Percentiles rank a stretch among this genome's conserved stretches.
These are phyloP conservation scores for Zychaea mexicana DNA, from an alignment of 371 early-diverging fungal genomes.

Conservation along the genomic window DNA sequence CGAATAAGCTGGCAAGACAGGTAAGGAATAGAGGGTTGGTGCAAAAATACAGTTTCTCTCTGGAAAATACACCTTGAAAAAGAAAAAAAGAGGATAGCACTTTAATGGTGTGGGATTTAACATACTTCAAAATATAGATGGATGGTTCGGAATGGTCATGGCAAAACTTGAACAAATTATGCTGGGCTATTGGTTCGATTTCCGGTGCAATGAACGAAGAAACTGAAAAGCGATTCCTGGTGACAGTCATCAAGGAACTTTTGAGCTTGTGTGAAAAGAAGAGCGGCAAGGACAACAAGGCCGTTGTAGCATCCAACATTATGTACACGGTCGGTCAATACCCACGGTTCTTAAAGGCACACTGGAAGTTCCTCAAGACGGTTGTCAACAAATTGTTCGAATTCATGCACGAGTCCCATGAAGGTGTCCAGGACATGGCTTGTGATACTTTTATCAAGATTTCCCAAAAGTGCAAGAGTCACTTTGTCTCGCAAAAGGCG, in stretches of 20 bases:
- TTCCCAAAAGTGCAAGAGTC: conserved; percentile 94
- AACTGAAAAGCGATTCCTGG: conserved; percentile 97
- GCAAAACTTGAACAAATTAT: conserved; percentile 96
- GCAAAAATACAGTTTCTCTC: neutral
- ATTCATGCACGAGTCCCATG: conserved; percentile 99
- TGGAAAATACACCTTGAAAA: neutral
- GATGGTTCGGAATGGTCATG: conserved; percentile 95
- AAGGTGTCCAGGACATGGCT: conserved; percentile 99
- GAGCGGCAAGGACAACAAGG: conserved; percentile 98
- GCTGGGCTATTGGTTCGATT: conserved; percentile 99
- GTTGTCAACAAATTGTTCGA: conserved; percentile 99
- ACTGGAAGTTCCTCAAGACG: conserved; percentile 99
- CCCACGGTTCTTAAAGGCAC: conserved; percentile 97
- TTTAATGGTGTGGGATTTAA: too few relatives aligned
- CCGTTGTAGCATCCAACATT: conserved; percentile 99
- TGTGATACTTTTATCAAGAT: conserved; percentile 99
- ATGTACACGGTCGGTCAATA: conserved; percentile 99
- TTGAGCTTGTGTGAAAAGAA: conserved; percentile 93
- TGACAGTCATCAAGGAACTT: conserved; percentile 96
- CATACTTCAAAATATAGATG: conserved; percentile 53
- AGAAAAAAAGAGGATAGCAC: too few relatives aligned
- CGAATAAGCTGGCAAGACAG: conserved; percentile 87
- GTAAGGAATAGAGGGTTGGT: too few relatives aligned
- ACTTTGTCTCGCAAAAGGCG: conserved; percentile 89
- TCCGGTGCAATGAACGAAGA: conserved; percentile 97